These are phyloP conservation scores for Pezicula carpinea DNA, from an alignment of 2,329 filamentous ascomycete species.

Conservation along the genomic window DNA sequence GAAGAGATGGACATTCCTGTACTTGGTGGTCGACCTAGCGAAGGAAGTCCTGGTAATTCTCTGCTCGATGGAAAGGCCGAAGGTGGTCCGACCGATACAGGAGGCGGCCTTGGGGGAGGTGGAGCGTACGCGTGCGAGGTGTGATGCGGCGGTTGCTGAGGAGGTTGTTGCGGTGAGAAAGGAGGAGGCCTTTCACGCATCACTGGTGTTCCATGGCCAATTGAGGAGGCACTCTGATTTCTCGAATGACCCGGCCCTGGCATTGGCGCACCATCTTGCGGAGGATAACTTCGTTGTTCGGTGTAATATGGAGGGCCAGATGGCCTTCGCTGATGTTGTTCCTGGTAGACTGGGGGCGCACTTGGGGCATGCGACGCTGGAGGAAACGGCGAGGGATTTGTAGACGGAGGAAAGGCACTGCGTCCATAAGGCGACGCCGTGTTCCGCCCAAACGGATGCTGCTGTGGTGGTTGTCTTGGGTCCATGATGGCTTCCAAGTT, in stretches of 20 bases:
- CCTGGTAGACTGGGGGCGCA: constrained; percentile 21
- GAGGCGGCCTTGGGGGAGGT: constrained; percentile 34
- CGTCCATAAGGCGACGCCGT: constrained; percentile 28
- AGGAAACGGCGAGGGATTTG: constrained; percentile 23
- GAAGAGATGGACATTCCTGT: constrained; percentile 68
- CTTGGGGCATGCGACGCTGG: constrained; percentile 26
- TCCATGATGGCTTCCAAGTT: constrained; percentile 26
- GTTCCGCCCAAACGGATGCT: constrained; percentile 27
- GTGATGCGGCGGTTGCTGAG: constrained; percentile 24
- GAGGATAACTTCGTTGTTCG: constrained; percentile 22
- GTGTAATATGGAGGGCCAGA: constrained; percentile 29
- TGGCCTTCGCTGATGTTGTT: constrained; percentile 29
- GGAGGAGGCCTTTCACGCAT: constrained; percentile 42
- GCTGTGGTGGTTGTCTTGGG: constrained; percentile 26
- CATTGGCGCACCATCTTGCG: constrained; percentile 24
- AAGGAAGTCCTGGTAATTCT: constrained; percentile 48
- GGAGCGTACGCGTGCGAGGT: constrained; percentile 29
- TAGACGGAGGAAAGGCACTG: constrained; percentile 23
- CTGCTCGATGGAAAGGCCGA: constrained; percentile 42
- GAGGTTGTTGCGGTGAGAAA: constrained; percentile 41
- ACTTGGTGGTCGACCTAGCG: constrained; percentile 43
- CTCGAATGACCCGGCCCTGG: constrained; percentile 24
- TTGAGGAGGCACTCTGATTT: constrained; percentile 28
- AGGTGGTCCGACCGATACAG: constrained; percentile 34
- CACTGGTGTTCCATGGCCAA: constrained; percentile 25